phyloP scores from a whole-genome alignment of 2,329 filamentous ascomycete genomes.

The Microcyclospora tardicrescens region DNA sequence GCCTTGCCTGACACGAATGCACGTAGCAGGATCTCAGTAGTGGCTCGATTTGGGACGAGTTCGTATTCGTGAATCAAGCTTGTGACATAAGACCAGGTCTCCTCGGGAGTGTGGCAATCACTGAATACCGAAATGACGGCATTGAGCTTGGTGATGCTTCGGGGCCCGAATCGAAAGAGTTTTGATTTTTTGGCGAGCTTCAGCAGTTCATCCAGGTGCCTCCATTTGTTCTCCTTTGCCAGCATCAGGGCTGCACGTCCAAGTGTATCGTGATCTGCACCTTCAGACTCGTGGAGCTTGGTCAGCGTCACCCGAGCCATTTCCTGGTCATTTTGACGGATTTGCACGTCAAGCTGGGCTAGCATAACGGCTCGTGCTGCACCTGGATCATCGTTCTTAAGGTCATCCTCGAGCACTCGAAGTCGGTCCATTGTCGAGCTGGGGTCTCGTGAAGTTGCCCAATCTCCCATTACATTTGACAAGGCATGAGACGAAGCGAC shows the following conservation, averaged over 20 bases:
- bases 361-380: too few relatives aligned
- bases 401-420: too few relatives aligned
- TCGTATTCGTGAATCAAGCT: conserved; percentile 10
- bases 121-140: conserved; percentile 10
- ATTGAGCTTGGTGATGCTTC: conserved; percentile 7
- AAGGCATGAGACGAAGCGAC: too few relatives aligned
- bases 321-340: too few relatives aligned
- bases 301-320: background rate
- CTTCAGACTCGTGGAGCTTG: background rate
- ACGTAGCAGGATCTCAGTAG: conserved; percentile 13
- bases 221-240: conserved; percentile 8
- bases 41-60: conserved; percentile 13
- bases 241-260: conserved; percentile 3
- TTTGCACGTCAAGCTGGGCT: too few relatives aligned
- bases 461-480: too few relatives aligned
- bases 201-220: conserved; percentile 3
- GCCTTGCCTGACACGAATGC: conserved; percentile 10
- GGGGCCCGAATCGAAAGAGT: background rate
- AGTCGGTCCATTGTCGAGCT: too few relatives aligned
- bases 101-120: conserved; percentile 8
- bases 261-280: background rate
- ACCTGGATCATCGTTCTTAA: too few relatives aligned
- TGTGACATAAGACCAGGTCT: conserved; percentile 17
- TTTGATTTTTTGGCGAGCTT: background rate
- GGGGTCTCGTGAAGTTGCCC: too few relatives aligned